A percentile compares a stretch with the other conserved stretches of the same genome.
These are phyloP conservation scores for Aspergillus awamori DNA, from an alignment of 2,329 filamentous ascomycete species.

Conservation along the genomic window DNA sequence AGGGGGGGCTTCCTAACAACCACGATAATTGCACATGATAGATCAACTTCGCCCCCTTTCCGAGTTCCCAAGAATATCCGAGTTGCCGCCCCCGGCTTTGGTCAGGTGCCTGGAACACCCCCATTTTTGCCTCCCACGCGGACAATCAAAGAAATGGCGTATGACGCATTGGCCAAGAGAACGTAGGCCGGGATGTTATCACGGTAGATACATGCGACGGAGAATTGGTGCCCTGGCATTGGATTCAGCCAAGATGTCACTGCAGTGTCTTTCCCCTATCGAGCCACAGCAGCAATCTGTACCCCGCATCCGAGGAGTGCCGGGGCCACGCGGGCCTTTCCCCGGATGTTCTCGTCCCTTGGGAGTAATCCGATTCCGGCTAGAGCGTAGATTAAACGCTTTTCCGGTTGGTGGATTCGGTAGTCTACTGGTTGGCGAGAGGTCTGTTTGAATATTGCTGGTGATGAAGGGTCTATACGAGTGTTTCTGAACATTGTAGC, in stretches of 20 bases:
- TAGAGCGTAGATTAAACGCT: neutral
- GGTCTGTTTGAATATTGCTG: neutral
- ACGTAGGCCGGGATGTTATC: neutral
- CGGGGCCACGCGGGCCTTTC: slow-evolving; percentile 28
- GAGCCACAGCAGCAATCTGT: slow-evolving; percentile 13
- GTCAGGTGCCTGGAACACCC: neutral
- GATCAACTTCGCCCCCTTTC: neutral
- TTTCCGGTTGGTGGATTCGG: too few species aligned
- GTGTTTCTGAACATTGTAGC: neutral
- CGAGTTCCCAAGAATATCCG: slow-evolving; percentile 7
- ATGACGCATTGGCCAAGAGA: neutral
- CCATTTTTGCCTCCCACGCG: slow-evolving; percentile 2
- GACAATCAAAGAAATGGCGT: neutral
- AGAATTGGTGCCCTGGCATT: neutral
- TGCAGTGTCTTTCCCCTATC: neutral
- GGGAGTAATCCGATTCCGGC: neutral
- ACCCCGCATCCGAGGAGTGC: slow-evolving; percentile 28
- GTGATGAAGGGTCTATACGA: neutral
- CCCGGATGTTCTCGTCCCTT: slow-evolving; percentile 17
- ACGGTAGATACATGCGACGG: neutral
- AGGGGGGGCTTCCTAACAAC: neutral
- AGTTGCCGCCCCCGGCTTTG: neutral
- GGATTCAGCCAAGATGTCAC: neutral
- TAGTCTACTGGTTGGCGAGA: too few species aligned
- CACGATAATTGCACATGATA: slow-evolving; percentile 4